phyloP scores from a whole-genome alignment of 148 eudicot species.

The Rhododendron williamsianum region DNA sequence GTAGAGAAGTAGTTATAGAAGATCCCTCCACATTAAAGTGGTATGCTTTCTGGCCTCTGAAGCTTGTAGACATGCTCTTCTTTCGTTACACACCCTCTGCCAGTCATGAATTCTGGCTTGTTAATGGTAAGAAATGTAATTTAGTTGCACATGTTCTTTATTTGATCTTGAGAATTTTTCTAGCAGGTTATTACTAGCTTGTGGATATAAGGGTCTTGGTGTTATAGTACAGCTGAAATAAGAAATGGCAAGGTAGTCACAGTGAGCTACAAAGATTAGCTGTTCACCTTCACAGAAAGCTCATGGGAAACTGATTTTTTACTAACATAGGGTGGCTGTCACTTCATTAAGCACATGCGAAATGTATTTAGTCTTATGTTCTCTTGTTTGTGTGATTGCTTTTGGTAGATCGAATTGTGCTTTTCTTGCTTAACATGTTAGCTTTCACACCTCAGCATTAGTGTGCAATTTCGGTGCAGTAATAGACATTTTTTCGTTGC shows the following conservation, averaged over 20 bases:
- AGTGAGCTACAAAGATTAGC: neutral
- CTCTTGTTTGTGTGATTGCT: neutral
- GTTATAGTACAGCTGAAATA: slow-evolving; percentile 2
- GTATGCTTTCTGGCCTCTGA: slow-evolving; percentile 5
- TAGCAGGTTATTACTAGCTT: neutral
- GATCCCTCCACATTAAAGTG: neutral
- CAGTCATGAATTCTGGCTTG: slow-evolving; percentile 9
- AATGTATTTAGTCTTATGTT: neutral
- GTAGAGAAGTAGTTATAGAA: neutral
- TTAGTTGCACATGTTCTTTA: neutral
- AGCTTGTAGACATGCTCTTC: neutral
- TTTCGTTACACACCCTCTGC: neutral
- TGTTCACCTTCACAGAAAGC: slow-evolving; percentile 2
- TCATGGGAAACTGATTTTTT: neutral
- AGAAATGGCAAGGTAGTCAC: neutral
- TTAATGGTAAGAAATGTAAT: slow-evolving; percentile 25
- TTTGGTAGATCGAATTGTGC: neutral
- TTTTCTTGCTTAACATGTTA: neutral
- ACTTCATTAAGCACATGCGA: neutral
- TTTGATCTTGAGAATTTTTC: neutral
- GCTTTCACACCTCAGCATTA: neutral
- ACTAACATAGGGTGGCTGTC: neutral
- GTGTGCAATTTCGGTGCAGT: neutral
- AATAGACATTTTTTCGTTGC: neutral
- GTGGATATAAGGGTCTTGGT: slow-evolving; percentile 10